Percentiles rank a stretch among this genome's conserved stretches.
These are phyloP conservation scores for Clonostachys solani DNA, from an alignment of 2,329 filamentous ascomycete species.

Conservation along the genomic window DNA sequence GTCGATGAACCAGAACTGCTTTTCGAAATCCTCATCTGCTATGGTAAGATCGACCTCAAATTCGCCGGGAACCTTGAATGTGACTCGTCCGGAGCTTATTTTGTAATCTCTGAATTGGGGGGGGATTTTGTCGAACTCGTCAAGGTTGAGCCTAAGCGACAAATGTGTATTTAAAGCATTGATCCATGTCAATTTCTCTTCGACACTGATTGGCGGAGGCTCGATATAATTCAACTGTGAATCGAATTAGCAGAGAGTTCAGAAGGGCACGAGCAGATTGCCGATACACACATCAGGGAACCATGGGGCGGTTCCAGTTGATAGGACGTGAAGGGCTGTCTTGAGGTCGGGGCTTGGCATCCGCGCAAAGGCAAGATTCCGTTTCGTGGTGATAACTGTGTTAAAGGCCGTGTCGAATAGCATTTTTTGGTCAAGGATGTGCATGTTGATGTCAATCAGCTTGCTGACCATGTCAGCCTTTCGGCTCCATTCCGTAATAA, in stretches of 20 bases:
- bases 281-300: conserved; percentile 66
- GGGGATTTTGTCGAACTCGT: conserved; percentile 75
- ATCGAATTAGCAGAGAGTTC: background rate
- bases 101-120: conserved; percentile 71
- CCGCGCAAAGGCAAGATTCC: conserved; percentile 66
- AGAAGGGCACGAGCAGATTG: background rate
- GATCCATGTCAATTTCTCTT: conserved; percentile 70
- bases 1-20: conserved; percentile 93
- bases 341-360: conserved; percentile 87
- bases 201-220: conserved; percentile 64
- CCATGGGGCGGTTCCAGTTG: conserved; percentile 71
- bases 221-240: conserved; percentile 70
- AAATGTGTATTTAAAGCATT: conserved; percentile 81
- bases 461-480: conserved; percentile 76
- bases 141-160: conserved; percentile 76
- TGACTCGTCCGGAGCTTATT: conserved; percentile 82
- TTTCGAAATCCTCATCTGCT: conserved; percentile 75
- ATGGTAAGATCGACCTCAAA: conserved; percentile 94
- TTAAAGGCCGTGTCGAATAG: conserved; percentile 58
- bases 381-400: conserved; percentile 67
- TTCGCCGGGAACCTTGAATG: conserved; percentile 77
- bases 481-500: conserved; percentile 86
- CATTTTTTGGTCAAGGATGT: conserved; percentile 61
- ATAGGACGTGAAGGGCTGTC: conserved; percentile 81
- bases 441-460: conserved; percentile 80